A percentile compares a stretch with the other conserved stretches of the same genome.
phyloP scores from a whole-genome alignment of 345 rosid genomes.

The Eutrema heterophyllum region DNA sequence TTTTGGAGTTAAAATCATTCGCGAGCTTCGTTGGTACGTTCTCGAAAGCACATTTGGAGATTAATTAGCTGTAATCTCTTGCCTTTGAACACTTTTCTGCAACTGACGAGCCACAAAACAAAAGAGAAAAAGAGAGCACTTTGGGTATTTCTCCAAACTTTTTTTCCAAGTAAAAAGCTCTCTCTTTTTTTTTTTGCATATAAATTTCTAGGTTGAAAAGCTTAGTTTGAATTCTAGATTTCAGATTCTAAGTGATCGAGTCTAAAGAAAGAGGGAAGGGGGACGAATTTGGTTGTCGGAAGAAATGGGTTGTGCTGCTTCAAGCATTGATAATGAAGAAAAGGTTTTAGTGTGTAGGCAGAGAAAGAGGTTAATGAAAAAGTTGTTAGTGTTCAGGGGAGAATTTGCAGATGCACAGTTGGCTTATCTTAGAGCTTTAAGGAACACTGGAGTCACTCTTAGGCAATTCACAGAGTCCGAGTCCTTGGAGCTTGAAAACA shows the following conservation, averaged over 20 bases:
- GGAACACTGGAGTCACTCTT: slow-evolving; percentile 85
- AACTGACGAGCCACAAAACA: slow-evolving; percentile 6
- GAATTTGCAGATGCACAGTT: slow-evolving; percentile 80
- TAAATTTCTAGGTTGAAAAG: slow-evolving; percentile 9
- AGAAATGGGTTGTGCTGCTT: slow-evolving; percentile 86
- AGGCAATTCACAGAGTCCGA: slow-evolving; percentile 91
- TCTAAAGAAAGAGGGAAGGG: background rate
- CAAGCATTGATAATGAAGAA: slow-evolving; percentile 76
- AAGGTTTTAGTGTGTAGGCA: slow-evolving; percentile 67
- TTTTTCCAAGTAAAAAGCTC: background rate
- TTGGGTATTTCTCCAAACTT: background rate
- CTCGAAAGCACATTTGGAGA: slow-evolving; percentile 11
- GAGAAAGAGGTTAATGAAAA: slow-evolving; percentile 82
- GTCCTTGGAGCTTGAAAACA: slow-evolving; percentile 58
- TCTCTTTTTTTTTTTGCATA: background rate
- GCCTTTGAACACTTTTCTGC: slow-evolving; percentile 1
- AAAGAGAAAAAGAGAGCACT: slow-evolving; percentile 10
- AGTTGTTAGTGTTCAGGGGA: slow-evolving; percentile 52
- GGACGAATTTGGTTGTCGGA: background rate
- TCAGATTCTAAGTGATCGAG: background rate
- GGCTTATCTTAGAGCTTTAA: slow-evolving; percentile 73
- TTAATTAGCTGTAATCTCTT: slow-evolving; percentile 22
- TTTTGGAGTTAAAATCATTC: background rate
- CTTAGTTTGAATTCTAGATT: background rate
- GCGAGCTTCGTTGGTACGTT: slow-evolving; percentile 28